Evolutionary conservation across 2,329 filamentous ascomycete genomes (phyloP), one percentile per base, ranked within the genome.

Genomic region (Epichloe amarillans): DNA sequence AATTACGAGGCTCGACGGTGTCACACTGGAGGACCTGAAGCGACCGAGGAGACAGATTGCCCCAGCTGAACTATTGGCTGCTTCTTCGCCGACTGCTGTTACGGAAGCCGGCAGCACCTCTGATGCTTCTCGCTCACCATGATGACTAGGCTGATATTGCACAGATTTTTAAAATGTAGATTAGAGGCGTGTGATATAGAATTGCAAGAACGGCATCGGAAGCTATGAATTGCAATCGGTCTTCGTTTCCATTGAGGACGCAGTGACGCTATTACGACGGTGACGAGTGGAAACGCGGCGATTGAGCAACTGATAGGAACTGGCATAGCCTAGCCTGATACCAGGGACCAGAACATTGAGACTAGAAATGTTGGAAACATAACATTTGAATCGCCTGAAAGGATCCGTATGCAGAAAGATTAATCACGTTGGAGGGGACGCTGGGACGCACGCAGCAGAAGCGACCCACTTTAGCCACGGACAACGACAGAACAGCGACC

Each of bases 1-100:
- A 33, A 82, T 96, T 55, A 97, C 90, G 19, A 96, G 95, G 69
- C 70, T 98, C 50, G 80, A 88, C 53, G 89, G 89, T 8, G 67
- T 95, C 30, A 95, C 89, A 21, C 69, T 91, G 61, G 88, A 91
- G 59, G 83, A 86, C 41, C 71, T 98, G 64, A 93, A 88, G 74
- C 80, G 82, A 60, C 86, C 90, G 46, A 80, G 89, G 68, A 79
- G 82, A 63, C 75, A 80, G 62, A 67, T 86, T 54, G 75, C 79
- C 36, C 70, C 74, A 1, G 66, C 57, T 19, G 62, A 66, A 51
- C 53, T 68, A 38, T 55, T 70, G 43, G 59, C 67, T 43, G 60
- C 64, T 23, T 60, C 65, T 4, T 56, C 66, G 3, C 55, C 64
- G 21, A 65, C 63, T 10, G 54, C 65, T 3, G 58, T 66, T 37